Conservation (phyloP, 495 filamentous ascomycete genomes). For the Corynascus novoguineensis region DNA sequence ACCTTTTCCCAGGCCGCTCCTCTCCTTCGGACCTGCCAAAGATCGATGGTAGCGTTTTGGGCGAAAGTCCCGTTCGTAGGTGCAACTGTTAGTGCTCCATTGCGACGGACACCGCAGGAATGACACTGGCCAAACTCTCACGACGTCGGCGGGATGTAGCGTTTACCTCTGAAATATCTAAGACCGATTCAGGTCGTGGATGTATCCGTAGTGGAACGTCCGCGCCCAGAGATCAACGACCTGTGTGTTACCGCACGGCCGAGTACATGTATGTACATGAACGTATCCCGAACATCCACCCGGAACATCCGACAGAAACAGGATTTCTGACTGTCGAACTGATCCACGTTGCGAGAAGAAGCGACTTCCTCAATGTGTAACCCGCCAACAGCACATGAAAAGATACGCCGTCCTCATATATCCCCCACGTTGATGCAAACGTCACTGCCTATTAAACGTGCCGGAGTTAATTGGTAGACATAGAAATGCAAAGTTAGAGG, state of each 20-base stretch:
- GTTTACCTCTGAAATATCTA: too few species aligned
- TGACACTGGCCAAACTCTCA: neutral
- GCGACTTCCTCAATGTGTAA: neutral
- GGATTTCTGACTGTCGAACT: neutral
- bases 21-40: too few species aligned
- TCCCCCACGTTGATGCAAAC: too few species aligned
- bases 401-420: slow-evolving; percentile 1
- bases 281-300: neutral
- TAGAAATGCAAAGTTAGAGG: too few species aligned
- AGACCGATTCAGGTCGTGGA: neutral
- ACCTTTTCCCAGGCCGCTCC: too few species aligned
- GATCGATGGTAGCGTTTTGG: too few species aligned
- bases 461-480: too few species aligned
- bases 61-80: too few species aligned
- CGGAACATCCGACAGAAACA: neutral
- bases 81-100: too few species aligned
- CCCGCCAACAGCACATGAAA: neutral
- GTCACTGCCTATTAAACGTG: too few species aligned
- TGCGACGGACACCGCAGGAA: neutral
- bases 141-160: neutral
- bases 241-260: neutral
- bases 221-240: neutral
- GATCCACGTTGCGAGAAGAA: neutral
- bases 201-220: too few species aligned
- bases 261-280: too few species aligned